These are phyloP conservation scores for Artemisia tridentata DNA, from an alignment of 129 eudicot species.

Conservation along the genomic window DNA sequence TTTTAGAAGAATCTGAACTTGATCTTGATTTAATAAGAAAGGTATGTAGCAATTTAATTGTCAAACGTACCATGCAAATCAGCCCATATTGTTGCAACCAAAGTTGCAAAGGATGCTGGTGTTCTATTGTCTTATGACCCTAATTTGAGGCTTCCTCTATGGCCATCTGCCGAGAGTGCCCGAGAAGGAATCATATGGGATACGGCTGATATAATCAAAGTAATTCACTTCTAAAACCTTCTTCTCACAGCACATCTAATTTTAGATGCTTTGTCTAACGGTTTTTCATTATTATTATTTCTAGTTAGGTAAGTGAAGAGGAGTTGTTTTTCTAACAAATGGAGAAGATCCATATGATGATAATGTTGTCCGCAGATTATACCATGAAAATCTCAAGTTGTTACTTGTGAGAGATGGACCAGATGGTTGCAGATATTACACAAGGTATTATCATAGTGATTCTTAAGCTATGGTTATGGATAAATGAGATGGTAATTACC, in stretches of 20 bases:
- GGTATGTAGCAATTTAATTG: constrained; percentile 37
- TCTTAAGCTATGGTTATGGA: no score
- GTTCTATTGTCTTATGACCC: constrained; percentile 93
- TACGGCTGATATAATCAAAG: constrained; percentile 91
- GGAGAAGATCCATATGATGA: constrained; percentile 99
- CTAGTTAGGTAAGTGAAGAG: constrained; percentile 77
- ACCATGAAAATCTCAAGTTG: constrained; percentile 77
- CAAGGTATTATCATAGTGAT: no score
- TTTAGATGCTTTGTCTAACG: no score
- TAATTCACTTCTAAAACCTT: constrained; percentile 6
- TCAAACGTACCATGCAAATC: constrained; percentile 82
- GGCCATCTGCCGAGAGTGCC: constrained; percentile 94
- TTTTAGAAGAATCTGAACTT: constrained; percentile 75
- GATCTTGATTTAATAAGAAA: constrained; percentile 71
- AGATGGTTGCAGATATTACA: constrained; percentile 29
- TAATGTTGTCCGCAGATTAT: constrained; percentile 78
- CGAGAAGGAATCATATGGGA: constrained; percentile 99
- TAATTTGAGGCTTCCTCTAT: constrained; percentile 91
- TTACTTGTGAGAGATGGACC: constrained; percentile 96
- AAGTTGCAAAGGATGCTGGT: constrained; percentile 94
- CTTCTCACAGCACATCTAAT: no score
- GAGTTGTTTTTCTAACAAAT: constrained; percentile 76
- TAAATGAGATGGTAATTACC: no score
- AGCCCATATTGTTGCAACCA: constrained; percentile 95
- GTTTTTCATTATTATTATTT: constrained; percentile 20